Base-by-base conservation (phyloP, 2,329 filamentous ascomycete genomes). In the Tetracladium maxilliforme region DNA sequence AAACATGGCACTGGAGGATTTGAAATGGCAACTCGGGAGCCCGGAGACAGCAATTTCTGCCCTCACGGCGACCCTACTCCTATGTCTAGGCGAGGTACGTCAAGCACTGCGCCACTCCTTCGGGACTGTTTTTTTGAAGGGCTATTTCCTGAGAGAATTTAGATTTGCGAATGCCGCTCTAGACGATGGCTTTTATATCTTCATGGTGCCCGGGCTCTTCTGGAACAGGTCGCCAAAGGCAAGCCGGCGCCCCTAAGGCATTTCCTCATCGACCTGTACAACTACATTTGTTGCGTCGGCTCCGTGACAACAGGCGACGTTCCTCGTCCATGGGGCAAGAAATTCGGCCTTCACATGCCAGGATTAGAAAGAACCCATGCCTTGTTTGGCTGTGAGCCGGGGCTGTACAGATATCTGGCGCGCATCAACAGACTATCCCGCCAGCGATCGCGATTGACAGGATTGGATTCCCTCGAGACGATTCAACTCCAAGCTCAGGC, bases 101-200 rank as follows among this genome's bases (percentile, higher is more conserved):
- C n/a, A n/a, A n/a, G n/a, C n/a, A n/a, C n/a, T n/a, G n/a, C n/a
- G n/a, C n/a, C n/a, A n/a, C n/a, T n/a, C 14, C 19, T 23, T n/a
- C 8, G 15, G 19, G 14, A 13, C 17, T 9, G 9, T 16, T 11
- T 15, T 14, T 12, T 7, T n/a, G 14, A 27, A 12, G 19, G 21
- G 10, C 17, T 27, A 23, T n/a, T n/a, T n/a, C n/a, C n/a, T n/a
- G n/a, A n/a, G n/a, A 27, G 14, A 5, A 24, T 14, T 13, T 14
- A 28, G 26, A 28, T 28, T 11, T 28, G 26, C 15, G 20, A 28
- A 14, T 20, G 26, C 14, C 22, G 18, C 15, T 28, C 26, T 14
- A 28, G 26, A 28, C 22, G 24, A 18, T 28, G 26, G 26, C 16
- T 28, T 6, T 17, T 28, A 17, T 21, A 28, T 24, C 21, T 28